A percentile compares a stretch with the other conserved stretches of the same genome.
These are phyloP conservation scores for Phytophthora cactorum DNA, from an alignment of 352 stramenopile genomes.

Conservation along the genomic window DNA sequence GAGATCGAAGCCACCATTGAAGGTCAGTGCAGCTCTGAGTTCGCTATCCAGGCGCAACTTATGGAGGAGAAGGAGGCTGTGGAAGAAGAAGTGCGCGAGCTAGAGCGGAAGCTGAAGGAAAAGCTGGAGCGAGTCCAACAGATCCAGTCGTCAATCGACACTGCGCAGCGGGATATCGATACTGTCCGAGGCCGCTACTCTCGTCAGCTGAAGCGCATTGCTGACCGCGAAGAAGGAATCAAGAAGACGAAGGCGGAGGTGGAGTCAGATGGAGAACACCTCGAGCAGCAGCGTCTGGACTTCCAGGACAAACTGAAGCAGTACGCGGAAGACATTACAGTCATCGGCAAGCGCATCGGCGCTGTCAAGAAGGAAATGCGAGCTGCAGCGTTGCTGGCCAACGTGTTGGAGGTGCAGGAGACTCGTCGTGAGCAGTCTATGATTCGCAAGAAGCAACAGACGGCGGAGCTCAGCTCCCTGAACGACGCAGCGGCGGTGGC, in stretches of 20 bases:
- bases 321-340: conserved; percentile 55
- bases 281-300: conserved; percentile 59
- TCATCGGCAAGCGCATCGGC: conserved; percentile 67
- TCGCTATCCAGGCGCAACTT: conserved; percentile 55
- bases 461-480: conserved; percentile 69
- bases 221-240: conserved; percentile 75
- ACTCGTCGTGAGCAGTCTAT: conserved; percentile 66
- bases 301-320: conserved; percentile 63
- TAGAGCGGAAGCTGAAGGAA: conserved; percentile 70
- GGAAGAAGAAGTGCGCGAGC: conserved; percentile 74
- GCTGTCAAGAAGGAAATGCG: conserved; percentile 76
- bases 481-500: conserved; percentile 73
- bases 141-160: conserved; percentile 75
- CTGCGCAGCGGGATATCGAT: conserved; percentile 79
- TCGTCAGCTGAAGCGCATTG: conserved; percentile 81
- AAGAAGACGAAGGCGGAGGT: conserved; percentile 79
- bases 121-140: conserved; percentile 61
- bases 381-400: conserved; percentile 61
- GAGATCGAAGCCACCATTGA: conserved; percentile 85
- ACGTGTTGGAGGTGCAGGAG: conserved; percentile 79
- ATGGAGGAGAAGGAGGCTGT: conserved; percentile 64
- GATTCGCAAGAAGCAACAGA: conserved; percentile 79
- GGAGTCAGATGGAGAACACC: conserved; percentile 65
- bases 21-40: conserved; percentile 74
- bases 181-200: conserved; percentile 75